Base-by-base conservation (phyloP, 768 basidiomycete species). In the Lyophyllum semitale region DNA sequence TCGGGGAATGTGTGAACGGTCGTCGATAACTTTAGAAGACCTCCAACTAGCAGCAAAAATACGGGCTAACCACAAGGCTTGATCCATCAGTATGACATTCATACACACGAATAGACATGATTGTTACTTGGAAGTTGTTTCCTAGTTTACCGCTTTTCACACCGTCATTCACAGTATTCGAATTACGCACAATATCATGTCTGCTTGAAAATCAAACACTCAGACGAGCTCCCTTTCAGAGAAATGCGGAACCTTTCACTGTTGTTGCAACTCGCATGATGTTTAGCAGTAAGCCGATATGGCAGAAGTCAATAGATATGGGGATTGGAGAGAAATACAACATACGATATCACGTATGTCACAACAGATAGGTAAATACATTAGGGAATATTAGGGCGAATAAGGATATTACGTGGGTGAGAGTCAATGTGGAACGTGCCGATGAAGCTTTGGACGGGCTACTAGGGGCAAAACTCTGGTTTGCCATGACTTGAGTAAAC, bases 1-100 rank as follows among this genome's bases (percentile, higher is more conserved):
- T 77, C 80, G 84, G 35, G 83, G 84, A 44, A 95, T 96, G 92
- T 94, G 92, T 63, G 86, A 91, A 26, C 84, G 84, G 54, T 90
- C 89, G n/a, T 82, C 82, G 29, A 91, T 95, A 58, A 77, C 83
- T 15, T 66, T 87, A 11, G 84, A 87, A 33, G 93, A 95, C 67
- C 84, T 94, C 55, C 70, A 67, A 51, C 55, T 74, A 23, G 77
- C 76, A 22, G 57, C 61, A 22, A 77, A 77, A 65, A 57, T 60
- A 18, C 41, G 27, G 20, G 25, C 45, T 20, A 25, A 58, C 18
- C 37, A 61, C 12, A 23, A 5, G 18, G 25, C 43, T 27, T 44
- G 12, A 26, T 43, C 23, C 23, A 43, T 43, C 42, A 43, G 13
- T 8, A 30, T 4, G 33, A 35, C 33, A 35, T 15, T 15, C 15